Percentiles rank a stretch among this genome's conserved stretches.
These are phyloP conservation scores for Galerina marginata DNA, from an alignment of 768 basidiomycete genomes.

Conservation along the genomic window DNA sequence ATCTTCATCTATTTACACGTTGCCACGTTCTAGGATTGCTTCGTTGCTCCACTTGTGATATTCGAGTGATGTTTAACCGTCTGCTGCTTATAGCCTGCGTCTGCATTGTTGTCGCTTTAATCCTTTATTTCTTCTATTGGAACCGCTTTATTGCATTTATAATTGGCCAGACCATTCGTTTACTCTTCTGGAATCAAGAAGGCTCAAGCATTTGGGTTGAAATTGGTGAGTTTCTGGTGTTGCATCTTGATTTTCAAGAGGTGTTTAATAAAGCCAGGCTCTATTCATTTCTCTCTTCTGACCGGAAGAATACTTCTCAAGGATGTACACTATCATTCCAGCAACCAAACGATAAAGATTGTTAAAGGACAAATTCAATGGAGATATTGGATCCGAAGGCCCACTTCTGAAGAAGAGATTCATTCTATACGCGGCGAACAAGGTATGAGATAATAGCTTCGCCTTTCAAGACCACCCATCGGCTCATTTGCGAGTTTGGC, in stretches of 20 bases:
- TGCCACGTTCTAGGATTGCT: not conserved
- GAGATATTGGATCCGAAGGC: conserved; percentile 91
- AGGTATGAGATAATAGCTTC: conserved; percentile 41
- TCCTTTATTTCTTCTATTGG: conserved; percentile 90
- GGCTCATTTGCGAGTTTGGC: not conserved
- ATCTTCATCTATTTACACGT: not conserved
- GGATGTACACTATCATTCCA: conserved; percentile 88
- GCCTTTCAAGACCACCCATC: not conserved
- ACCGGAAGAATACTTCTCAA: conserved; percentile 88
- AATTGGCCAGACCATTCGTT: conserved; percentile 67
- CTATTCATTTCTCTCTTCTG: conserved; percentile 89
- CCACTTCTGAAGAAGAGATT: conserved; percentile 77
- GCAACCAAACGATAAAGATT: conserved; percentile 87
- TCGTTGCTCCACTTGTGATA: not conserved
- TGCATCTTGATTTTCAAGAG: conserved; percentile 3
- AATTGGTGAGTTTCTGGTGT: conserved; percentile 57
- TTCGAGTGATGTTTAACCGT: conserved; percentile 54
- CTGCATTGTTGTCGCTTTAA: conserved; percentile 55
- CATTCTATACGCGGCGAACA: conserved; percentile 54
- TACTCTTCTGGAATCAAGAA: conserved; percentile 79
- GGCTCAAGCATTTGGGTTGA: conserved; percentile 84
- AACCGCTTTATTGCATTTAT: conserved; percentile 81
- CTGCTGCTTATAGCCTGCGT: conserved; percentile 70
- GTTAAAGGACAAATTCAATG: conserved; percentile 88
- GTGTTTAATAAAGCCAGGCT: conserved; percentile 52